A percentile compares a stretch with the other conserved stretches of the same genome.
phyloP scores from a whole-genome alignment of 257 asterid genomes.

The Striga asiatica region DNA sequence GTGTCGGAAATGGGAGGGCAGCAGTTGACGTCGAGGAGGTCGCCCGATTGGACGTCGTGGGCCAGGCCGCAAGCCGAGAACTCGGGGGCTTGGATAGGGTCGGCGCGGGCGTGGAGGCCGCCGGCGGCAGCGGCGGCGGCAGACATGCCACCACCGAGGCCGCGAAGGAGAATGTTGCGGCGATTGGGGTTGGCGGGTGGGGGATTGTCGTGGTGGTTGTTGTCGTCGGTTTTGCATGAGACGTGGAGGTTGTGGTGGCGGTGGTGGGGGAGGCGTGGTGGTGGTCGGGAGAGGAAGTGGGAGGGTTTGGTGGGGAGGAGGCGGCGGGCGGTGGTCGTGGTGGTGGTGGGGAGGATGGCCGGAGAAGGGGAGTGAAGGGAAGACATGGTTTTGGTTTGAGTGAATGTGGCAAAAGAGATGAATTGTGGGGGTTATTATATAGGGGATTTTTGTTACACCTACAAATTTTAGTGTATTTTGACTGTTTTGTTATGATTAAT shows the following conservation, averaged over 20 bases:
- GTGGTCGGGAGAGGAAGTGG: slow-evolving; percentile 3
- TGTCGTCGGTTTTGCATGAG: slow-evolving; percentile 20
- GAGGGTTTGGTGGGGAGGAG: slow-evolving; percentile 24
- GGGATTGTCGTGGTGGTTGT: not conserved
- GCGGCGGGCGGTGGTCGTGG: not conserved
- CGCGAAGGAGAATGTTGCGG: slow-evolving; percentile 31
- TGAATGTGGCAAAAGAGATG: not conserved
- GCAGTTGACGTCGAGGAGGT: slow-evolving; percentile 23
- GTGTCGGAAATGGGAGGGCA: slow-evolving; percentile 28
- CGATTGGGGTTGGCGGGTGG: slow-evolving; percentile 17
- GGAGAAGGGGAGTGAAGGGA: slow-evolving; percentile 18
- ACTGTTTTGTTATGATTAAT: no score
- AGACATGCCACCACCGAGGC: slow-evolving; percentile 26
- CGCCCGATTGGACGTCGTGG: not conserved
- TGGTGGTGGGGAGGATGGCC: slow-evolving; percentile 7
- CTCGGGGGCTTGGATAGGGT: slow-evolving; percentile 25
- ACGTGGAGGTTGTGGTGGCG: slow-evolving; percentile 19
- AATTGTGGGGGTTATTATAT: not conserved
- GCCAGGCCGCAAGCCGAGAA: slow-evolving; percentile 21
- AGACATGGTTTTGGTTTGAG: slow-evolving; percentile 19
- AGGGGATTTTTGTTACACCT: no score
- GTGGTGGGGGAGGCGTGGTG: not conserved
- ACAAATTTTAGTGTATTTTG: no score
- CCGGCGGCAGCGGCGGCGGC: slow-evolving; percentile 24
- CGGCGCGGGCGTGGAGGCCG: slow-evolving; percentile 10